Base-by-base conservation (phyloP, 2,329 filamentous ascomycete species). In the Fusarium sp. region DNA sequence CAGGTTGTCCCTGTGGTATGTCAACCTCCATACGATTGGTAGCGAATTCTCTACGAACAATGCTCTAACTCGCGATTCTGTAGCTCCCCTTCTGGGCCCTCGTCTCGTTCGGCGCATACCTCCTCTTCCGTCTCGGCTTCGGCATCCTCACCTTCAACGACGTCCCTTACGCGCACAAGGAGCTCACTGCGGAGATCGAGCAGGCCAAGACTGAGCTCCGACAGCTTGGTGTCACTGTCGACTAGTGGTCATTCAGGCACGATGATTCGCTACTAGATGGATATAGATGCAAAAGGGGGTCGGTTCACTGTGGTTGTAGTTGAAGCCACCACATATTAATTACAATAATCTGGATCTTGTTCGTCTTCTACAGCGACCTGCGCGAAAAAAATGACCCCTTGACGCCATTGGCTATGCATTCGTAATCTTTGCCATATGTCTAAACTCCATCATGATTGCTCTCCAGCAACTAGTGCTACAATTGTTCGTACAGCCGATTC, bases 131-230 rank as follows among this genome's bases (percentile, higher is more conserved):
- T 73, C 91, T 99, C 65, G 96, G 96, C 74, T 91, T 89, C 83
- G 96, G 96, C 68, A 92, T 99, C 73, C 85, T 97, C 77, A 97
- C 93, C 57, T 99, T 99, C 86, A 96, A 97, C 84, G 94, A 98
- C 80, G 93, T 96, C 47, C 94, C 95, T 54, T 87, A 93, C 65
- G 96, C 96, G 51, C 91, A 98, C 81, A 88, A 90, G 77, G 94
- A 97, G 81, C 83, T 99, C 73, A 93, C 96, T 86, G 84, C 82
- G 73, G 92, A 98, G 82, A 96, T 96, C 76, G 86, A 93, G 66
- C 72, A 89, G 78, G 93, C 93, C 67, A 90, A 91, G 82, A 82
- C 81, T 64, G 93, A 96, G 73, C 81, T 96, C 77, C 87, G 87
- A 76, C 83, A 83, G 60, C 87, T 91, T 77, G 93, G 93, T 10